Percentiles rank a stretch among this genome's conserved stretches.
These are phyloP conservation scores for Ophiocytium majus DNA, from an alignment of 352 stramenopile genomes.

Conservation along the genomic window DNA sequence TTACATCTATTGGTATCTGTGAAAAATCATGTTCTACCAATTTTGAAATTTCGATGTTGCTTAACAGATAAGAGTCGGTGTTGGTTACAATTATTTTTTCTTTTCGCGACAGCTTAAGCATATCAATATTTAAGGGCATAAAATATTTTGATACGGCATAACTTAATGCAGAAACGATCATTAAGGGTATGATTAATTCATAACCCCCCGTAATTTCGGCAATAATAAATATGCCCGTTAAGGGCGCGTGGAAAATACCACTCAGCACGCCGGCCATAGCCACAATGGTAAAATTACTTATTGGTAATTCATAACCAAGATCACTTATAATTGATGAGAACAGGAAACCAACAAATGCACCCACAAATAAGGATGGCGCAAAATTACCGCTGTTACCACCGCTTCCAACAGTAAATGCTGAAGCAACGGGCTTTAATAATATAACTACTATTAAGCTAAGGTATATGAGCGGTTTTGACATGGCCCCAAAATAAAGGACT, in stretches of 20 bases:
- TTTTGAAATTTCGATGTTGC: background rate
- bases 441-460: background rate
- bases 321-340: conserved; percentile 11
- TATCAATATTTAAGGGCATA: conserved; percentile 14
- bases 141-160: conserved; percentile 16
- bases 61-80: conserved; percentile 6
- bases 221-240: conserved; percentile 14
- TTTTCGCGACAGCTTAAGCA: background rate
- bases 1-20: background rate
- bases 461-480: background rate
- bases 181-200: background rate
- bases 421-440: background rate
- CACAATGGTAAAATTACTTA: conserved; percentile 12
- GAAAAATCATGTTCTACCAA: conserved; percentile 7
- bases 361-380: conserved; percentile 13
- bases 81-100: conserved; percentile 14
- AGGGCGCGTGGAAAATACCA: background rate
- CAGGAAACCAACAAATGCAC: background rate
- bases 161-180: conserved; percentile 4
- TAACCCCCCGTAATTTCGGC: conserved; percentile 14
- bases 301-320: background rate
- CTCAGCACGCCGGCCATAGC: background rate
- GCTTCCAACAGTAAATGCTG: background rate
- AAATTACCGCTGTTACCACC: background rate
- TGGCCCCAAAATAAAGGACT: background rate